Evolutionary conservation across 306 rosid species (phyloP).

Genomic region (Inga laurina): DNA sequence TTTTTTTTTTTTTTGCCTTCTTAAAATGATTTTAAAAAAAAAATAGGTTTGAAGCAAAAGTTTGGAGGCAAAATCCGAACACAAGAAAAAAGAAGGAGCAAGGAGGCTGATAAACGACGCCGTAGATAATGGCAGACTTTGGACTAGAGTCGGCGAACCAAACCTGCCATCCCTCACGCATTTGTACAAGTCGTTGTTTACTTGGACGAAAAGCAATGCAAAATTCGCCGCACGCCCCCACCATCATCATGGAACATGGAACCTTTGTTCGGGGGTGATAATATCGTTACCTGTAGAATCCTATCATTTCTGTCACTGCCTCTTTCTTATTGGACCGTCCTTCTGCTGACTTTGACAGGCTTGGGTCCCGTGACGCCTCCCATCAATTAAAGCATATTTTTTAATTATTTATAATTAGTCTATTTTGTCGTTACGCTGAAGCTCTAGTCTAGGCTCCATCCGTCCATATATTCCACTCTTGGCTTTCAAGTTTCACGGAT

Average conservation of each 20-base stretch:
- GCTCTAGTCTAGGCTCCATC: neutral
- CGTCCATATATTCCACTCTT: neutral
- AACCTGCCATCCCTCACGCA: neutral
- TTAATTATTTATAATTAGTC: neutral
- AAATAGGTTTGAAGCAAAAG: neutral
- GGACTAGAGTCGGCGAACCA: slow-evolving; percentile 26
- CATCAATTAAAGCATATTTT: neutral
- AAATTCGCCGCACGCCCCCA: neutral
- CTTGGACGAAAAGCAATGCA: slow-evolving; percentile 33
- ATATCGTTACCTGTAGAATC: neutral
- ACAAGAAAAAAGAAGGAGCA: neutral
- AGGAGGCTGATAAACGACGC: neutral
- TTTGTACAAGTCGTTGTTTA: neutral
- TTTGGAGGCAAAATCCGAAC: slow-evolving; percentile 19
- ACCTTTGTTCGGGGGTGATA: neutral
- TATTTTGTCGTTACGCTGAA: neutral
- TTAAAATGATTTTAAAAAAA: neutral
- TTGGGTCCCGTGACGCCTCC: neutral
- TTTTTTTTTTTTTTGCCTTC: neutral
- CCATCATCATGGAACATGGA: neutral
- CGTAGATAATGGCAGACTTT: neutral
- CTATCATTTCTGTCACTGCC: slow-evolving; percentile 10
- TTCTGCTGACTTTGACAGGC: neutral
- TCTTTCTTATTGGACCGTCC: slow-evolving; percentile 30
- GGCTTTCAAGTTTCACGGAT: neutral